Percentiles rank a stretch among this genome's conserved stretches.
Evolutionary conservation across 371 early-diverging fungal species (phyloP).

Genomic region (Mortierella sp.): DNA sequence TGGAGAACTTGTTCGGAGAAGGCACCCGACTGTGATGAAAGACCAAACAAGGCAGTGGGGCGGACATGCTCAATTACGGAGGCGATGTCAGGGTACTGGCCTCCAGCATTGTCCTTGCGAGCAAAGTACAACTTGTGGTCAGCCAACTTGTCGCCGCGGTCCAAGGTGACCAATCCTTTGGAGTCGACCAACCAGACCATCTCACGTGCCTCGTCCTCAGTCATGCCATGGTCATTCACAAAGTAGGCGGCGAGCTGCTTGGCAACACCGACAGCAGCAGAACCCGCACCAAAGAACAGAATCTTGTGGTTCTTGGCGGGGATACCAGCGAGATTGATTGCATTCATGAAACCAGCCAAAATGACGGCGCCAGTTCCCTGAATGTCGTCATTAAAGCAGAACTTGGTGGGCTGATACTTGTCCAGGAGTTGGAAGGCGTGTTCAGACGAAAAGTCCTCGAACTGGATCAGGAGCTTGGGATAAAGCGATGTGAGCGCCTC

Average conservation of each 20-base stretch:
- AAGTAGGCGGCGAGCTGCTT: conserved; percentile 84
- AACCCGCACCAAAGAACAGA: conserved; percentile 90
- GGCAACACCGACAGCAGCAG: conserved; percentile 92
- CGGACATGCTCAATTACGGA: conserved; percentile 81
- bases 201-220: conserved; percentile 78
- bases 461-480: conserved; percentile 88
- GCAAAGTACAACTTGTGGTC: conserved; percentile 87
- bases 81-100: conserved; percentile 74
- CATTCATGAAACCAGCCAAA: conserved; percentile 91
- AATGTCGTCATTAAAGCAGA: conserved; percentile 85
- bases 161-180: conserved; percentile 84
- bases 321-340: conserved; percentile 72
- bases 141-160: conserved; percentile 87
- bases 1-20: conserved; percentile 74
- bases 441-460: conserved; percentile 93
- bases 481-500: conserved; percentile 71
- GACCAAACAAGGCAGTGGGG: conserved; percentile 87
- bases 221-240: conserved; percentile 69
- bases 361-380: conserved; percentile 95
- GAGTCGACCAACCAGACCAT: conserved; percentile 90
- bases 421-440: conserved; percentile 83
- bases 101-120: conserved; percentile 77
- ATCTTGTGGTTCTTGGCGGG: conserved; percentile 81
- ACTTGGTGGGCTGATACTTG: conserved; percentile 71
- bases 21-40: conserved; percentile 79